phyloP scores from a whole-genome alignment of 2,329 filamentous ascomycete genomes.

The Drechslera avenae region DNA sequence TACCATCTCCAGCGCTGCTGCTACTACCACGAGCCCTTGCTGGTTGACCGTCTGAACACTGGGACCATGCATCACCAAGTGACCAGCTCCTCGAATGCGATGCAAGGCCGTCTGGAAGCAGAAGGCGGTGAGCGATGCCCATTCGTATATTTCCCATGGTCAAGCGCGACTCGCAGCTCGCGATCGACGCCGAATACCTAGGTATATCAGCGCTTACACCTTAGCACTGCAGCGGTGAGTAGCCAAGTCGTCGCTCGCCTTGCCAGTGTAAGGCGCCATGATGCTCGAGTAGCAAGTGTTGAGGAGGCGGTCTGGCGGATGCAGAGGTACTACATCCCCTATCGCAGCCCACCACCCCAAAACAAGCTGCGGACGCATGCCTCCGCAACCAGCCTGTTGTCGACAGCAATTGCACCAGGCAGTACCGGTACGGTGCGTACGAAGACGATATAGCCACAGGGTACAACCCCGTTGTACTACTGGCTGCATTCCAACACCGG shows the following conservation, averaged over 20 bases:
- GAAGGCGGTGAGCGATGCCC: slow-evolving; percentile 17
- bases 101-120: slow-evolving; percentile 19
- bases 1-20: slow-evolving; percentile 32
- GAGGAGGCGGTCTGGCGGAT: slow-evolving; percentile 30
- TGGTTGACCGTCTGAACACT: slow-evolving; percentile 6
- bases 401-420: slow-evolving; percentile 9
- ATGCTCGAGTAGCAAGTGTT: slow-evolving; percentile 11
- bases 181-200: slow-evolving; percentile 2
- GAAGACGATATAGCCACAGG: slow-evolving; percentile 26
- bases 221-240: slow-evolving; percentile 23
- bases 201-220: slow-evolving; percentile 9
- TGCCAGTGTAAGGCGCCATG: slow-evolving; percentile 14
- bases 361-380: slow-evolving; percentile 28
- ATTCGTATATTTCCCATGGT: background rate
- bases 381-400: slow-evolving; percentile 18
- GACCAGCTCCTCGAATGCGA: slow-evolving; percentile 12
- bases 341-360: slow-evolving; percentile 19
- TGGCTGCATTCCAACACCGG: slow-evolving; percentile 10
- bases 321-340: slow-evolving; percentile 27
- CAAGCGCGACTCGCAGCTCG: background rate
- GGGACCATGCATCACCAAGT: slow-evolving; percentile 17
- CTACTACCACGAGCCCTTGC: slow-evolving; percentile 21
- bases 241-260: slow-evolving; percentile 10
- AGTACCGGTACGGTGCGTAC: slow-evolving; percentile 17
- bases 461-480: slow-evolving; percentile 8